phyloP scores from a whole-genome alignment of 2,329 filamentous ascomycete genomes.

The Leptographium procerum region DNA sequence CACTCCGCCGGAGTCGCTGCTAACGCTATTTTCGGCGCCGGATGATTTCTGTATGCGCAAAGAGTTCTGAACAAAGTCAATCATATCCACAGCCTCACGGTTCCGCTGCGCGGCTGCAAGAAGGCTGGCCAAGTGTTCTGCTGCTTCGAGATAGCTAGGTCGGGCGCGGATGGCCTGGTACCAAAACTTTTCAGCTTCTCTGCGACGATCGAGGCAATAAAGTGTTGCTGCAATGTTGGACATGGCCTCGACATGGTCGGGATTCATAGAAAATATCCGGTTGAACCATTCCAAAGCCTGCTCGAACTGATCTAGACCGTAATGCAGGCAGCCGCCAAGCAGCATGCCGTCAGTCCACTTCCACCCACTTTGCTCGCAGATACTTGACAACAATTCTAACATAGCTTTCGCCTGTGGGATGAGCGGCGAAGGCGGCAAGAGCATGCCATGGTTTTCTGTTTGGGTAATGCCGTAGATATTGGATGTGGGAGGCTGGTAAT shows the following conservation, averaged over 20 bases:
- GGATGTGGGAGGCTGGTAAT: conserved; percentile 7
- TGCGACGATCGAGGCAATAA: conserved; percentile 67
- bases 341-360: conserved; percentile 90
- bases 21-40: not conserved
- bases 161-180: conserved; percentile 68
- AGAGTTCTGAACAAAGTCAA: conserved; percentile 70
- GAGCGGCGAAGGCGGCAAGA: conserved; percentile 23
- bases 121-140: conserved; percentile 84
- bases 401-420: conserved; percentile 51
- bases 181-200: conserved; percentile 83
- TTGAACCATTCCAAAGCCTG: conserved; percentile 66
- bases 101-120: conserved; percentile 72
- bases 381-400: conserved; percentile 57
- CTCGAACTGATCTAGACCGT: conserved; percentile 75
- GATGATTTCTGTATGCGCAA: conserved; percentile 35
- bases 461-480: conserved; percentile 7
- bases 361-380: conserved; percentile 74
- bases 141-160: conserved; percentile 86
- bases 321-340: conserved; percentile 81
- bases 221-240: conserved; percentile 88
- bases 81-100: conserved; percentile 76
- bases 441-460: conserved; percentile 9
- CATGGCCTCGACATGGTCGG: conserved; percentile 74
- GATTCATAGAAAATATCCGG: conserved; percentile 45
- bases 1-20: not conserved